Evolutionary conservation across 1,284 basidiomycete species (phyloP), one percentile per base, ranked within the genome.

Genomic region (Chiua sp.): DNA sequence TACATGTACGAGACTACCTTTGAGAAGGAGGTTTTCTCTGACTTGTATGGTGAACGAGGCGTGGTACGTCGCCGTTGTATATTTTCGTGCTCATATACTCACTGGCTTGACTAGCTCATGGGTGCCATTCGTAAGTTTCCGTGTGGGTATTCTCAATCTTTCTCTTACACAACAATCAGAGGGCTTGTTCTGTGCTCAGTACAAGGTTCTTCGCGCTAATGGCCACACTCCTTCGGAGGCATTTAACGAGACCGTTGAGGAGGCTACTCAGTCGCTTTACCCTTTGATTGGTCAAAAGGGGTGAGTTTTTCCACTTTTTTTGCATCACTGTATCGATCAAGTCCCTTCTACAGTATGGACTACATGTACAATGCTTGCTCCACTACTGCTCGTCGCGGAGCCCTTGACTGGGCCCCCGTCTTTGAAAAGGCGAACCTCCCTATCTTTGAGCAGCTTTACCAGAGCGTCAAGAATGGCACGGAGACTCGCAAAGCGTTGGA

Each of bases 351-450:
- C 65, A 93, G 92, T 66, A 98, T 98, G 98, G 97, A 99, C 83
- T 98, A 98, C 89, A 98, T 98, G 97, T 98, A 91, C 86, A 91
- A 92, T 74, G 96, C 96, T 51, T 99, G 98, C 85, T 99, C 98
- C 46, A 99, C 97, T 67, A 99, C 98, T 56, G 98, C 98, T 59
- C 96, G 97, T 71, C 96, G 97, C 66, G 98, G 97, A 74, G 96
- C 96, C 51, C 91, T 98, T 59, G 98, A 99, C 86, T 99, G 98
- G 98, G 96, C 97, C n/a, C 96, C 96, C 68, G 83, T 94, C 77
- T 98, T 98, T 78, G 93, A 98, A 80, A 89, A 93, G 80, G 88
- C 95, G 65, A 97, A 96, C 84, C 75, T 90, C 59, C 96, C 97
- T 65, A 84, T 99, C 69, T 98, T 99, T 76, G 94, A 98, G 82